Evolutionary conservation across 768 basidiomycete species (phyloP).

Genomic region (Russula compacta): DNA sequence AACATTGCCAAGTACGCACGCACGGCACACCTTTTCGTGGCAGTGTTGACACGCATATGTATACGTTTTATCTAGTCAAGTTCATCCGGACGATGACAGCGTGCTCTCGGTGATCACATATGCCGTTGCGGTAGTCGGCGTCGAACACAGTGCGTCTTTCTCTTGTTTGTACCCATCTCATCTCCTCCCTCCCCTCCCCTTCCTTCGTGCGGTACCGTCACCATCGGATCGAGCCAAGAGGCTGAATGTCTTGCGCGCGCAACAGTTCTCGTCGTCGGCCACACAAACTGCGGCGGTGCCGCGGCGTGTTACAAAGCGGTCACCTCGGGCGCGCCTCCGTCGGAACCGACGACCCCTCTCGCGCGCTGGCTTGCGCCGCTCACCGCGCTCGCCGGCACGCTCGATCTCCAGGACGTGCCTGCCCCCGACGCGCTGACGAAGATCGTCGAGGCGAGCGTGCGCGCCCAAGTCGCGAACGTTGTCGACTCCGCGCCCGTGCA

Average conservation of each 20-base stretch:
- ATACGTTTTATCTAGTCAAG: constrained; percentile 41
- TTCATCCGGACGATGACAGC: constrained; percentile 62
- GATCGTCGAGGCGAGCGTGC: constrained; percentile 19
- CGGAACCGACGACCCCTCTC: constrained; percentile 36
- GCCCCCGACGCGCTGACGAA: constrained; percentile 28
- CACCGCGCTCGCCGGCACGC: constrained; percentile 39
- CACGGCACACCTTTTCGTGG: too few species aligned
- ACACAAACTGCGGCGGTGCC: constrained; percentile 76
- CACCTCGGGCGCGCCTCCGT: constrained; percentile 25
- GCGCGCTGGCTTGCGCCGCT: constrained; percentile 68
- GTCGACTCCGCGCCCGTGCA: constrained; percentile 20
- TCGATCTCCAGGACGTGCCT: constrained; percentile 34
- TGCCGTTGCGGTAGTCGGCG: constrained; percentile 60
- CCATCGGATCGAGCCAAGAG: too few species aligned
- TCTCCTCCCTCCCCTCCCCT: not conserved
- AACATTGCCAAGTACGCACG: constrained; percentile 72
- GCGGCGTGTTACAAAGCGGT: constrained; percentile 43
- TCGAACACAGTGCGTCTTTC: constrained; percentile 60
- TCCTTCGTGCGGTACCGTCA: not conserved
- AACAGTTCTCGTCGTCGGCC: constrained; percentile 76
- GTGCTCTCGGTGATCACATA: constrained; percentile 64
- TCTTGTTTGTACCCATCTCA: constrained; percentile 18
- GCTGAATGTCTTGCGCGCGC: not conserved
- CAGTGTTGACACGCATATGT: not conserved
- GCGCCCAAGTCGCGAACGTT: constrained; percentile 25